These are phyloP conservation scores for Calonectria pseudoturangicola DNA, from an alignment of 2,329 filamentous ascomycete species.

Conservation along the genomic window DNA sequence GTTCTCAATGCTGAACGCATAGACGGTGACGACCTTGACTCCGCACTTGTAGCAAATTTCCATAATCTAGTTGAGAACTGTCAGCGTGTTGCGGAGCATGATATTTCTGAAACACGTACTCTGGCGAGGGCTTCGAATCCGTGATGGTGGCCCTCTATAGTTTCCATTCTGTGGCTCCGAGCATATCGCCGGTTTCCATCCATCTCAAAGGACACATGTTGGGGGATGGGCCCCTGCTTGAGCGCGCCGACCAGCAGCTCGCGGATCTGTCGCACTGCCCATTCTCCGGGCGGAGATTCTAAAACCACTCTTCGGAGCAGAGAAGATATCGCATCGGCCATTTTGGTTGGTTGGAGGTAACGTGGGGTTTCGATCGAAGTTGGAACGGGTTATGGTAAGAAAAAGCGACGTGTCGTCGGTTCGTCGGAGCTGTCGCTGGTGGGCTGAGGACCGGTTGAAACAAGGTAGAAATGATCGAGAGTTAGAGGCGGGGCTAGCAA, in stretches of 20 bases:
- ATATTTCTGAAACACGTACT: conserved; percentile 73
- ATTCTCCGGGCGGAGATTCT: conserved; percentile 93
- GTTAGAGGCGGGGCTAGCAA: conserved; percentile 1
- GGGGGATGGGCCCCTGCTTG: conserved; percentile 91
- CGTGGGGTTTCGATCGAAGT: conserved; percentile 31
- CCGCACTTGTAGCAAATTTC: conserved; percentile 99
- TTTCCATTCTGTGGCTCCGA: conserved; percentile 92
- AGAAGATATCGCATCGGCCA: conserved; percentile 73
- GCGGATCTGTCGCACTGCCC: conserved; percentile 85
- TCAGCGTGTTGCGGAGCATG: conserved; percentile 25
- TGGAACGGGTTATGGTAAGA: conserved; percentile 33
- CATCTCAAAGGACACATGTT: conserved; percentile 99
- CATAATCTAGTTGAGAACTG: conserved; percentile 78
- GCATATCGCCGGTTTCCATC: conserved; percentile 98
- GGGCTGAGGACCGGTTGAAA: conserved; percentile 3
- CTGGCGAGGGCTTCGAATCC: conserved; percentile 96
- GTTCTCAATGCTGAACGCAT: conserved; percentile 99
- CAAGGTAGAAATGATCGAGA: conserved; percentile 18
- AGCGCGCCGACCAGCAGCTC: conserved; percentile 92
- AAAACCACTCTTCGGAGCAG: conserved; percentile 81
- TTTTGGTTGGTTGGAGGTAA: conserved; percentile 51
- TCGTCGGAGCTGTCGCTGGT: conserved; percentile 31
- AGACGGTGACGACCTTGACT: conserved; percentile 97
- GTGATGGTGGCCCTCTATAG: conserved; percentile 94
- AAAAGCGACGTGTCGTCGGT: conserved; percentile 44